Percentiles rank a stretch among this genome's conserved stretches.
phyloP scores from a whole-genome alignment of 306 rosid genomes.

The Carpinus fangiana region DNA sequence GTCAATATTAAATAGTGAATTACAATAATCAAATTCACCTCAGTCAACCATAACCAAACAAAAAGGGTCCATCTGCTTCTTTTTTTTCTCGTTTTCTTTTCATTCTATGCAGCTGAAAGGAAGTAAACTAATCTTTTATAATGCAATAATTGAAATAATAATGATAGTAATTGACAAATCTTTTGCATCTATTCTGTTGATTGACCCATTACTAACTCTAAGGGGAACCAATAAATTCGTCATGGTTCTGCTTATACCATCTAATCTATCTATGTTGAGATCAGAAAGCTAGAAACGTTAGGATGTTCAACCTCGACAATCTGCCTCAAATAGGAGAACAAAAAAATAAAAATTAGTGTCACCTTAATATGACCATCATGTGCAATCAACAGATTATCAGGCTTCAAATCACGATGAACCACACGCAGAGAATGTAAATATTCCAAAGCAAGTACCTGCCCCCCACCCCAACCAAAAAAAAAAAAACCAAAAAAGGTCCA shows the following conservation, averaged over 20 bases:
- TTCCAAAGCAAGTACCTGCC: constrained; percentile 94
- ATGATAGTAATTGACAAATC: not conserved
- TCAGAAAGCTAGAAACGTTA: not conserved
- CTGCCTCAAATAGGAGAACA: not conserved
- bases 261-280: not conserved
- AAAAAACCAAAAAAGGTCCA: not conserved
- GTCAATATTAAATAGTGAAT: not conserved
- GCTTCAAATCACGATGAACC: constrained; percentile 99
- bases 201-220: not conserved
- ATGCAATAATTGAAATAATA: not conserved
- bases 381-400: constrained; percentile 94
- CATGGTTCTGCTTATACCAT: not conserved
- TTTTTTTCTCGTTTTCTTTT: not conserved
- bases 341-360: constrained; percentile 16
- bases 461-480: not conserved
- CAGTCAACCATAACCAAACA: not conserved
- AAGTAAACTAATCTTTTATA: not conserved
- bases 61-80: not conserved
- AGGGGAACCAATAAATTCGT: not conserved
- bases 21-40: not conserved
- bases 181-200: not conserved
- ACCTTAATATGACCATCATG: constrained; percentile 99
- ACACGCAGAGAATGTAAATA: constrained; percentile 86
- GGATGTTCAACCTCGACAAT: constrained; percentile 11
- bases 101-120: not conserved